A percentile compares a stretch with the other conserved stretches of the same genome.
Evolutionary conservation across 352 stramenopile species (phyloP).

Genomic region (Phytopythium vexans): DNA sequence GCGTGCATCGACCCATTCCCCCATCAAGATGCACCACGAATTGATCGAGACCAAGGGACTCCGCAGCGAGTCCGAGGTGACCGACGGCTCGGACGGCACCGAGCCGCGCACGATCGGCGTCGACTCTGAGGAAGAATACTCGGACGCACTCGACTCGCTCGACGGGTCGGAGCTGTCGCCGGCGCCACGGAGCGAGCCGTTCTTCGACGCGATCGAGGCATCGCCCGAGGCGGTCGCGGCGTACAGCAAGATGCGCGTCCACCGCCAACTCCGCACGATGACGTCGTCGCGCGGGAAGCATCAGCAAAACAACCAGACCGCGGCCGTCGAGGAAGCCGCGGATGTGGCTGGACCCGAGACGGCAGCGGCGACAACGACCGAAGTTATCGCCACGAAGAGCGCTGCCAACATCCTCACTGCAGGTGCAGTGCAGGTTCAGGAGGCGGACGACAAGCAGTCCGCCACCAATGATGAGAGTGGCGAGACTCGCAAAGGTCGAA

Average conservation of each 20-base stretch:
- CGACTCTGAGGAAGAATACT: constrained; percentile 28
- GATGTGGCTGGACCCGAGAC: constrained; percentile 1
- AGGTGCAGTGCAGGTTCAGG: not conserved
- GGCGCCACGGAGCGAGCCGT: constrained; percentile 8
- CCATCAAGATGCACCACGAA: not conserved
- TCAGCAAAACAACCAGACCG: constrained; percentile 1
- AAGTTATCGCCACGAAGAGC: constrained; percentile 1
- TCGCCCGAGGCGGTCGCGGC: constrained; percentile 15
- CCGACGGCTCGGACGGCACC: constrained; percentile 16
- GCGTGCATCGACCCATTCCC: no score
- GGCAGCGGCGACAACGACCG: not conserved
- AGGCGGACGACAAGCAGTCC: not conserved
- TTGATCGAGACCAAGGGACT: not conserved
- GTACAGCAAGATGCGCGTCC: not conserved
- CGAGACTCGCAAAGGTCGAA: no score
- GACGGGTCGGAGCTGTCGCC: constrained; percentile 8
- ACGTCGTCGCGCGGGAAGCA: not conserved
- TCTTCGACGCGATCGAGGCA: constrained; percentile 24
- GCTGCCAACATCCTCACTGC: no score
- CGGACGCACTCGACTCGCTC: constrained; percentile 19
- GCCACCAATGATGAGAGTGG: not conserved
- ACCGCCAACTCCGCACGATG: constrained; percentile 1
- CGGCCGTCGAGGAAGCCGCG: constrained; percentile 3
- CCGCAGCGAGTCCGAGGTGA: constrained; percentile 2
- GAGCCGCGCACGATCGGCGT: not conserved